Conservation (phyloP, 768 basidiomycete species). For the Mycena vitilis region DNA sequence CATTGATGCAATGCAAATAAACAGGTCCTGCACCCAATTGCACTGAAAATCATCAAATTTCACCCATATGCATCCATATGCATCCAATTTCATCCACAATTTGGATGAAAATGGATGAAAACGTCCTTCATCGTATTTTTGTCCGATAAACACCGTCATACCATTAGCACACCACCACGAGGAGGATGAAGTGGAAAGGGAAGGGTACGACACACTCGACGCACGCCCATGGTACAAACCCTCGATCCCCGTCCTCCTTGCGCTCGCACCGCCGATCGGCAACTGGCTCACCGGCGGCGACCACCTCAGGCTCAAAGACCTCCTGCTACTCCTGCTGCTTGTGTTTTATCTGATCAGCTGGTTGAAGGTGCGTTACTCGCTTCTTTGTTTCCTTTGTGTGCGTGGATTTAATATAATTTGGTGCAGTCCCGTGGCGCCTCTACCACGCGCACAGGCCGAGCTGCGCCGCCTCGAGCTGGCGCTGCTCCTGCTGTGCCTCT, state of each 20-base stretch:
- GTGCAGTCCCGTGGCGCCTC: slow-evolving; percentile 76
- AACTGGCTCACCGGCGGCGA: slow-evolving; percentile 88
- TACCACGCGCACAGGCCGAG: slow-evolving; percentile 71
- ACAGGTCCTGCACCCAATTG: no score
- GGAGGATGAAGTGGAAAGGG: not conserved
- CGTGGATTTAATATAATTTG: no score
- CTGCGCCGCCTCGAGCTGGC: slow-evolving; percentile 70
- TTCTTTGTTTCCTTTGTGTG: no score
- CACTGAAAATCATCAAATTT: no score
- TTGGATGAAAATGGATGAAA: no score
- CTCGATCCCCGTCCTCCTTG: slow-evolving; percentile 77
- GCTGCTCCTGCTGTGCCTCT: slow-evolving; percentile 68
- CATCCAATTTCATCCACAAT: no score
- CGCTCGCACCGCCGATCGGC: slow-evolving; percentile 80
- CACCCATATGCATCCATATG: no score
- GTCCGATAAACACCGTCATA: no score
- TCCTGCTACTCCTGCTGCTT: slow-evolving; percentile 74
- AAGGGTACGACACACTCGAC: slow-evolving; percentile 31
- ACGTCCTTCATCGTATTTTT: no score
- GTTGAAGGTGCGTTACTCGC: slow-evolving; percentile 83
- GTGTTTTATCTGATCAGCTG: slow-evolving; percentile 84
- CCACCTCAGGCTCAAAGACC: slow-evolving; percentile 78
- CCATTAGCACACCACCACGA: no score
- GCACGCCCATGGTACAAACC: slow-evolving; percentile 74
- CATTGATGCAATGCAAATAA: no score